Evolutionary conservation across 2,329 filamentous ascomycete species (phyloP), one percentile per base, ranked within the genome.

Genomic region (Didymella segeticola): DNA sequence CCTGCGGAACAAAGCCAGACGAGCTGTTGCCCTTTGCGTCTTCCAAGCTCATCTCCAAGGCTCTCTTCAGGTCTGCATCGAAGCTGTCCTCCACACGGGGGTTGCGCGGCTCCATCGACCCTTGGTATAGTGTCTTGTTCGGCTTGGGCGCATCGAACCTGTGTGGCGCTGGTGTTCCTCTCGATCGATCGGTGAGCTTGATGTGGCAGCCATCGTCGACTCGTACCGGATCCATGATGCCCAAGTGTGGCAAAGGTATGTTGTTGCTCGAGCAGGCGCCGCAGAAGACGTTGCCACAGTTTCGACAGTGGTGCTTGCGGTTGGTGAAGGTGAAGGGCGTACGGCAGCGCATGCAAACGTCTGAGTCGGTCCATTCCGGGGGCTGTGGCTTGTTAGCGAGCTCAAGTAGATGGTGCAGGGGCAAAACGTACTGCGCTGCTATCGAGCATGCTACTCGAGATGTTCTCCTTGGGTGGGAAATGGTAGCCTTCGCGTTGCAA

Each of bases 241-340:
- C 95, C 12, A 99, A 83, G 72, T 98, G 95, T 12, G 95, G 93
- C 14, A 99, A 80, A 5, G 95, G 89, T 33, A 96, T 83, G 19
- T 84, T 86, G 78, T 98, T 98, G 79, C 86, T 88, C 12, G 93
- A 98, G 72, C 95, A 99, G 67, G 95, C 88, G 61, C 93, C 91
- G 71, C 96, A 96, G 73, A 99, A 99, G 68, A 96, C 95, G 75
- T 95, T 96, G 45, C 95, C 95, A 70, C 95, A 99, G 75, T 99
- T 99, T 62, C 95, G 88, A 70, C 95, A 99, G 75, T 99, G 95
- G 72, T 99, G 95, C 73, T 98, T 99, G 69, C 95, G 88, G 75
- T 99, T 99, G 50, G 93, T 99, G 71, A 99, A 97, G 41, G 91
- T 97, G 68, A 99, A 99, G 15, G 91, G 79, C 11, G 93, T 97